Base-by-base conservation (phyloP, 2,329 filamentous ascomycete genomes). In the Cladosporium cucumerinum region DNA sequence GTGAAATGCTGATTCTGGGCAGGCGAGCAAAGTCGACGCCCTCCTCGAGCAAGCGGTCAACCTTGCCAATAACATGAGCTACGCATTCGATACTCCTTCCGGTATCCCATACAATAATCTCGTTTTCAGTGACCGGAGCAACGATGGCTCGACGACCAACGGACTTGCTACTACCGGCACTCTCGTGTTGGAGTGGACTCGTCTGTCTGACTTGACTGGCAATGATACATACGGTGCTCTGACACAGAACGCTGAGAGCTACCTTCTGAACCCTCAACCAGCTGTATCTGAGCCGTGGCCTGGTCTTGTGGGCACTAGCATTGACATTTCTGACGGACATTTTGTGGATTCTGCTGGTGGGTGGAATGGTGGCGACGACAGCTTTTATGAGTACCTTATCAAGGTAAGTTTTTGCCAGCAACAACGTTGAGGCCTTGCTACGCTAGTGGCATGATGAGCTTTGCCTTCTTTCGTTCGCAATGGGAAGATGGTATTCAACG, bases 301-400 rank as follows among this genome's bases (percentile, higher is more conserved):
- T 0, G 92, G 92, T 11, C 81, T 96, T 23, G 77, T 94, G 0
- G 92, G 92, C 5, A 87, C 84, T 30, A 79, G 85, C 57, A 83
- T 96, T 46, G 81, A 87, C 69, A 83, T 92, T 66, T 73, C 79
- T 1, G 87, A 85, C 3, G 92, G 92, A 23, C 71, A 80, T 8
- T 94, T 96, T 70, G 69, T 84, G 16, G 86, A 94, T 72, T 84
- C 84, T 26, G 72, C 69, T 1, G 92, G 93, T 60, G 89, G 90
- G 52, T 96, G 92, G 92, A 85, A 86, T 46, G 91, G 89, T 59
- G 89, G 90, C 7, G 85, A 85, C 32, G 92, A 96, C 76, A 91
- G 87, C 51, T 96, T 89, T 78, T 96, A 96, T 78, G 92, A 96
- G 78, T 96, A 96, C 72, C 84, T 96, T 34, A 89, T 96, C 76